A percentile compares a stretch with the other conserved stretches of the same genome.
Conservation (phyloP, 495 filamentous ascomycete species). For the Lepidopterella palustris region DNA sequence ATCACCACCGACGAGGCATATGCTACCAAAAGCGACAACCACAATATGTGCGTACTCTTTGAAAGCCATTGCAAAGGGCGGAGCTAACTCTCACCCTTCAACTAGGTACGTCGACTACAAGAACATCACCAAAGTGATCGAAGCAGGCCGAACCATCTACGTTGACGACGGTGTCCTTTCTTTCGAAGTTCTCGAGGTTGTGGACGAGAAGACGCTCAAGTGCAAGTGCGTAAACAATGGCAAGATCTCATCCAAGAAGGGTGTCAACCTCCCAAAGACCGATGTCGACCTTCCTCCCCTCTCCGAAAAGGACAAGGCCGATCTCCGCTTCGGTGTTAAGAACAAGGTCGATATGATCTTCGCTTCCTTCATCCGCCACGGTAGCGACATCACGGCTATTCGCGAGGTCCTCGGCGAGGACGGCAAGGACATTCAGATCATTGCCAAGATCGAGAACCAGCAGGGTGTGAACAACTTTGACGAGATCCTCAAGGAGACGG, state of each 20-base stretch:
- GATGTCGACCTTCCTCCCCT: slow-evolving; percentile 96
- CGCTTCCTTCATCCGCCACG: slow-evolving; percentile 93
- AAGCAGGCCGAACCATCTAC: slow-evolving; percentile 89
- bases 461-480: slow-evolving; percentile 99
- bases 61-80: not conserved
- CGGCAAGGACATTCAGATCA: slow-evolving; percentile 97
- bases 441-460: slow-evolving; percentile 99
- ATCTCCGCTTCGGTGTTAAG: slow-evolving; percentile 91
- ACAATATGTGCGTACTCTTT: slow-evolving; percentile 73
- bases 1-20: slow-evolving; percentile 98
- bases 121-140: slow-evolving; percentile 98
- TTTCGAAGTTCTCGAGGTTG: slow-evolving; percentile 83
- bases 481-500: slow-evolving; percentile 91
- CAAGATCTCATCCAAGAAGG: slow-evolving; percentile 96
- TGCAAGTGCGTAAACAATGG: slow-evolving; percentile 89
- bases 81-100: not conserved
- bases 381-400: slow-evolving; percentile 84
- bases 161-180: slow-evolving; percentile 97
- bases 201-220: slow-evolving; percentile 80
- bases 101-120: slow-evolving; percentile 95
- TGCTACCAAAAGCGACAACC: slow-evolving; percentile 69
- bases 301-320: slow-evolving; percentile 95
- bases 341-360: slow-evolving; percentile 99
- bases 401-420: slow-evolving; percentile 84
- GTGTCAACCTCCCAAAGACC: slow-evolving; percentile 96